Base-by-base conservation (phyloP, 1,284 basidiomycete species). In the Anthracocystis walkeri region DNA sequence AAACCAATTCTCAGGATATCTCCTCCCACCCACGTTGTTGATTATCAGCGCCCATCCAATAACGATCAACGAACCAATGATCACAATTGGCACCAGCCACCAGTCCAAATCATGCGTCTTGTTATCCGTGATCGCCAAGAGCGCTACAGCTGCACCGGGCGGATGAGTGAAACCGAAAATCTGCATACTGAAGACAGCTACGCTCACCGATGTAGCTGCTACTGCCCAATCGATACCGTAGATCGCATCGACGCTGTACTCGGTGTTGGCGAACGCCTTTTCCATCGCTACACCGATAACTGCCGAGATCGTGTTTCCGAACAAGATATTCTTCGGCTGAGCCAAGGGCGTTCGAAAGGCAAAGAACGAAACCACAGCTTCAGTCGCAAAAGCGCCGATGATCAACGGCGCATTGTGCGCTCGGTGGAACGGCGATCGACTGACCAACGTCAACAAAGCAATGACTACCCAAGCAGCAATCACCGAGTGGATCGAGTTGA, bases 1-100 rank as follows among this genome's bases (percentile, higher is more conserved):
- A 23, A 76, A 58, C 68, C 68, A 76, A 40, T 76, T 71, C n/a
- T 66, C 68, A 3, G 73, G 73, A 31, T 67, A 76, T 23, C 73
- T 64, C 50, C 73, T 65, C 0, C 65, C 68, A 6, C 64, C 73
- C 12, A 71, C 6, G 57, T 83, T 81, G 58, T 83, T 83, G 67
- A 82, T 55, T n/a, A 83, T 16, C 25, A 83, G 18, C 5, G 79
- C 80, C 80, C 80, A 83, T 0, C 64, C 82, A 7, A 83, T 68
- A 31, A 82, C 74, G 45, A 83, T 75, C 14, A 64, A 55, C 25
- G 55, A 54, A 10, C 52, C 55, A 7, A 77, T 56, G 5, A 70
- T 40, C 10, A 65, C 56, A 29, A 74, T 63, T 3, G 75, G 77
- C 5, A 82, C 65, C n/a, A 68, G 51, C 56, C 65, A 79, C 71